These are phyloP conservation scores for Pythium volutum DNA, from an alignment of 352 stramenopile genomes.

Conservation along the genomic window DNA sequence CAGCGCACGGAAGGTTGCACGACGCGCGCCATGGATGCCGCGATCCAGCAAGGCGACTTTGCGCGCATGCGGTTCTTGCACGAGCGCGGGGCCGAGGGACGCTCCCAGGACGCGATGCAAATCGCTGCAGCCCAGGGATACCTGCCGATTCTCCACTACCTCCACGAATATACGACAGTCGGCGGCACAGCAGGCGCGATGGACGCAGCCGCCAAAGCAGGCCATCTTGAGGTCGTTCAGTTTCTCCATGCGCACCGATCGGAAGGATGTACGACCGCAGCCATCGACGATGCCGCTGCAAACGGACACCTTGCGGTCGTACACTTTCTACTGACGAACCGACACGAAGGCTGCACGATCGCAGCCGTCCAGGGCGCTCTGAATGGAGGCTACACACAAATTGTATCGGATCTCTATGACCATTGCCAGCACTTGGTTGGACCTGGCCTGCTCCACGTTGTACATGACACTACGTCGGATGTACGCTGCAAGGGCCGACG, in stretches of 20 bases:
- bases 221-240: not conserved
- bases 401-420: not conserved
- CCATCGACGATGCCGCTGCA: not conserved
- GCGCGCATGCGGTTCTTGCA: not conserved
- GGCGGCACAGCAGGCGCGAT: not conserved
- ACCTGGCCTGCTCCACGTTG: not conserved
- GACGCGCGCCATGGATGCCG: not conserved
- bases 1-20: conserved; percentile 1
- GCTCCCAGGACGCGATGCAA: not conserved
- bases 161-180: not conserved
- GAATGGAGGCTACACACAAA: not conserved
- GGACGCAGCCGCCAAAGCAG: not conserved
- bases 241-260: not conserved
- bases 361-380: not conserved
- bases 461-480: not conserved
- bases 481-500: not conserved
- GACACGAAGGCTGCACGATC: not conserved
- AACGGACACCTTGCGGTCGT: not conserved
- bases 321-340: not conserved
- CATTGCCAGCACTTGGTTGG: not conserved
- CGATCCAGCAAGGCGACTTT: not conserved
- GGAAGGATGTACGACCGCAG: not conserved
- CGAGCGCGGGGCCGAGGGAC: not conserved
- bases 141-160: not conserved
- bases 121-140: not conserved